Percentiles rank a stretch among this genome's conserved stretches.
phyloP scores from a whole-genome alignment of 1,139 yeast species.

The Saccharomyces hybrid region DNA sequence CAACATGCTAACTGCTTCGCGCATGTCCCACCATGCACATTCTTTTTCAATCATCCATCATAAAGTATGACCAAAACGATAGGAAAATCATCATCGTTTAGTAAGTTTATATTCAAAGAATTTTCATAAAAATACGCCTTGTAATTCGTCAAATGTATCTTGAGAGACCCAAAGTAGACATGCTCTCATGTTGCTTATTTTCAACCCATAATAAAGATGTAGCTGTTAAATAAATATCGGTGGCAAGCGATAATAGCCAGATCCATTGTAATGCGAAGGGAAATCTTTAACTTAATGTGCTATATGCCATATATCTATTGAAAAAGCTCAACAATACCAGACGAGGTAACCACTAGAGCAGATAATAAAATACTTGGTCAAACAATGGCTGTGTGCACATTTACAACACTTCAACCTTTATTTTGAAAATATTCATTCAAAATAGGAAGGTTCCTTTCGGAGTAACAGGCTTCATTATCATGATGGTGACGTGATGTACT shows the following conservation, averaged over 20 bases:
- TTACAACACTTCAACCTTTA: neutral
- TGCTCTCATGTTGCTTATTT: neutral
- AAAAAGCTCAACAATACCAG: neutral
- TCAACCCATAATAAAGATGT: neutral
- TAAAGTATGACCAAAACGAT: too few relatives aligned
- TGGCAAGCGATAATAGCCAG: neutral
- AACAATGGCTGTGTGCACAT: neutral
- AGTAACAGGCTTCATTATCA: neutral
- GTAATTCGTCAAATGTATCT: neutral
- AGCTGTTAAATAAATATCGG: neutral
- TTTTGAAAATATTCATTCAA: too few relatives aligned
- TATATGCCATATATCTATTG: neutral
- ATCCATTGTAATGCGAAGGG: neutral
- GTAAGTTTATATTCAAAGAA: too few relatives aligned
- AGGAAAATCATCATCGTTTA: too few relatives aligned
- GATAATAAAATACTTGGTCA: neutral
- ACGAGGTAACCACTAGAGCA: neutral
- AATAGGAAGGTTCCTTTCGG: neutral
- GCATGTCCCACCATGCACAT: too few relatives aligned
- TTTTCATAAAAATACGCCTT: too few relatives aligned
- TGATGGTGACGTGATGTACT: neutral
- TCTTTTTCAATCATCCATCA: too few relatives aligned
- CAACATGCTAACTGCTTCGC: too few relatives aligned
- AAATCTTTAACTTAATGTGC: neutral
- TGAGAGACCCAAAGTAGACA: neutral